These are phyloP conservation scores for Xylaria sp. DNA, from an alignment of 2,329 filamentous ascomycete genomes.

Conservation along the genomic window DNA sequence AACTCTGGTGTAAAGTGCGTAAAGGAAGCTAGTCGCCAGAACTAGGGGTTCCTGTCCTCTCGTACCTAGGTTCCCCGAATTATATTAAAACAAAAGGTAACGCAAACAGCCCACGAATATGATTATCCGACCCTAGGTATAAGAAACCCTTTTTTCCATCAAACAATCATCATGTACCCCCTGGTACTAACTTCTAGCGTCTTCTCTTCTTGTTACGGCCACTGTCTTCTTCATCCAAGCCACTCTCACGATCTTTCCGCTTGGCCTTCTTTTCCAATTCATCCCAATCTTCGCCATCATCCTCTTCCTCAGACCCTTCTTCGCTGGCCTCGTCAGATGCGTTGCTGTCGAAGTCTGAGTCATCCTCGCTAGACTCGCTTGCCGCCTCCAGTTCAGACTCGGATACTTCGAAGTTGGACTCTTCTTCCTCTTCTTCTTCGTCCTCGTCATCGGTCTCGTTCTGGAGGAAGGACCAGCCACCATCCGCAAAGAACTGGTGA, in stretches of 20 bases:
- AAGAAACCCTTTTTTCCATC: background rate
- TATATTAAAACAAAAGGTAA: constrained; percentile 26
- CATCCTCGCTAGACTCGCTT: constrained; percentile 81
- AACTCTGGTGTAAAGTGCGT: constrained; percentile 2
- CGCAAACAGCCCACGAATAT: constrained; percentile 2
- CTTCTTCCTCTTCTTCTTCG: constrained; percentile 84
- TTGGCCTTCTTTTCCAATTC: constrained; percentile 91
- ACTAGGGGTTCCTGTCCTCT: background rate
- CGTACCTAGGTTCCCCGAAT: background rate
- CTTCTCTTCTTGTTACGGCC: constrained; percentile 76
- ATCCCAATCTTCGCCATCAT: constrained; percentile 92
- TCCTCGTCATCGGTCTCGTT: constrained; percentile 89
- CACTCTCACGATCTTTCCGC: constrained; percentile 78
- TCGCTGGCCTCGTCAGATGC: constrained; percentile 84
- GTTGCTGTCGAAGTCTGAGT: constrained; percentile 93
- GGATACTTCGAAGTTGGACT: constrained; percentile 90
- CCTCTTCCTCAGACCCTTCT: constrained; percentile 74
- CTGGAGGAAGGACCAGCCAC: constrained; percentile 93
- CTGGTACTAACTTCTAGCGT: constrained; percentile 52
- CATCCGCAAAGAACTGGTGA: constrained; percentile 93
- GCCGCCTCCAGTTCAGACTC: constrained; percentile 88
- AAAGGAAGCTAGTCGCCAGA: constrained; percentile 1
- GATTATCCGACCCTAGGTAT: background rate
- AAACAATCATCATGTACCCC: background rate
- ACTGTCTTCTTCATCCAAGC: constrained; percentile 80